Conservation (phyloP, 2,329 filamentous ascomycete species). For the Periconia macrospinosa region DNA sequence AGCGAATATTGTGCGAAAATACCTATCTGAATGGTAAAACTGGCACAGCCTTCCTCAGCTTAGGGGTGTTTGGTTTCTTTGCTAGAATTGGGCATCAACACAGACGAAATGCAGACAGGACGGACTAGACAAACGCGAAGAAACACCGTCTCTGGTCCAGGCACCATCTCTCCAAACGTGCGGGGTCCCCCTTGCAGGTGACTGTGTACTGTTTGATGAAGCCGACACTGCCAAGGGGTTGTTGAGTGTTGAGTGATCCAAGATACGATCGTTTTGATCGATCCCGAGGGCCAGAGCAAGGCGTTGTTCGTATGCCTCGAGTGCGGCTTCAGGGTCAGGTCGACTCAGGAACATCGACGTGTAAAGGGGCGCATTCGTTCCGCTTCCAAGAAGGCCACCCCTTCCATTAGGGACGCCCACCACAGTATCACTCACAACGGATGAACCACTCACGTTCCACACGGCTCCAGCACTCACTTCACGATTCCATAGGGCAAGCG, state of each 20-base stretch:
- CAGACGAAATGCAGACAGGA: neutral
- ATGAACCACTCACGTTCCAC: conserved; percentile 76
- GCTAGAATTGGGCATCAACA: neutral
- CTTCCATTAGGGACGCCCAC: conserved; percentile 61
- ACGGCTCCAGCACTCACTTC: conserved; percentile 68
- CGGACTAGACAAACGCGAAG: conserved; percentile 32
- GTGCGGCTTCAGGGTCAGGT: conserved; percentile 59
- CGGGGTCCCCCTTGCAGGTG: conserved; percentile 8
- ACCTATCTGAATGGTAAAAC: conserved; percentile 75
- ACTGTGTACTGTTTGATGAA: conserved; percentile 6
- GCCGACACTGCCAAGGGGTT: neutral
- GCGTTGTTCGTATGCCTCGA: conserved; percentile 70
- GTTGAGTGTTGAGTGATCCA: conserved; percentile 46
- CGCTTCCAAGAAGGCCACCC: conserved; percentile 66
- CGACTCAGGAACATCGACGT: conserved; percentile 59
- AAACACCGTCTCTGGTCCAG: conserved; percentile 41
- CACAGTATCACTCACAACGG: conserved; percentile 57
- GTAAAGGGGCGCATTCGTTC: conserved; percentile 70
- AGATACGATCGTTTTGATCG: conserved; percentile 67
- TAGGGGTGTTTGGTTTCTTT: conserved; percentile 14
- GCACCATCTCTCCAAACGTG: conserved; percentile 46
- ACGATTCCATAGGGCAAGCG: conserved; percentile 23
- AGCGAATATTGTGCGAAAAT: neutral
- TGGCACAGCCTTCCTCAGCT: conserved; percentile 56
- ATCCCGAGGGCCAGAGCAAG: conserved; percentile 82